Percentiles rank a stretch among this genome's conserved stretches.
These are phyloP conservation scores for Macrotyloma uniflorum DNA, from an alignment of 306 rosid genomes.

Conservation along the genomic window DNA sequence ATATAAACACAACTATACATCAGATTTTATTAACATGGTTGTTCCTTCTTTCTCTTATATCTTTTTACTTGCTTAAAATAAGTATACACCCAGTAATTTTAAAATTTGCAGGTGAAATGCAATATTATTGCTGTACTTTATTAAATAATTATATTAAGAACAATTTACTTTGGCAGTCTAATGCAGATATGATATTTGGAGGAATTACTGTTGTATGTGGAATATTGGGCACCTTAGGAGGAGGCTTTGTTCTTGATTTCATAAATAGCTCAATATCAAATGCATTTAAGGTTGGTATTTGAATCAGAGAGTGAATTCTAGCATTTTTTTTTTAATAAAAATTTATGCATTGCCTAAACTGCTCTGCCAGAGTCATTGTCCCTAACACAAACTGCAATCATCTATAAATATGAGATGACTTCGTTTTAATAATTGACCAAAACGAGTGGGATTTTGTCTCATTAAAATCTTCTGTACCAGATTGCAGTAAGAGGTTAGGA, in stretches of 20 bases:
- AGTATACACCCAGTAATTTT: not conserved
- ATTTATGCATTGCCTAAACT: slow-evolving; percentile 13
- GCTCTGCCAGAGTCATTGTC: not conserved
- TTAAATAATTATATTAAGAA: slow-evolving; percentile 25
- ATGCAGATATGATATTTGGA: slow-evolving; percentile 91
- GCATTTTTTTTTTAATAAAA: slow-evolving; percentile 22
- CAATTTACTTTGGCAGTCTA: slow-evolving; percentile 57
- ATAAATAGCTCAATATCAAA: slow-evolving; percentile 66
- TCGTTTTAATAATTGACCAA: not conserved
- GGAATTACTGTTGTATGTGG: slow-evolving; percentile 83
- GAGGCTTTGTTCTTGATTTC: slow-evolving; percentile 76
- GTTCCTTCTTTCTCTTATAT: not conserved
- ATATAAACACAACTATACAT: not conserved
- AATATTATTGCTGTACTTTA: not conserved
- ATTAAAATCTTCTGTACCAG: not conserved
- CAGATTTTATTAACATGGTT: slow-evolving; percentile 18
- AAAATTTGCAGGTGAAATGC: slow-evolving; percentile 24
- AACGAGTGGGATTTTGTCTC: not conserved
- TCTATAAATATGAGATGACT: not conserved
- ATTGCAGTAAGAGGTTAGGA: not conserved
- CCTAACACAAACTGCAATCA: not conserved
- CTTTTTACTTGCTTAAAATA: slow-evolving; percentile 5
- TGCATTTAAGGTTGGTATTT: slow-evolving; percentile 85
- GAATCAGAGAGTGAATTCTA: slow-evolving; percentile 1
- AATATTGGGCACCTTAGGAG: slow-evolving; percentile 83